Evolutionary conservation across 352 stramenopile species (phyloP), one percentile per base, ranked within the genome.

Genomic region (Phytophthora palmivora): DNA sequence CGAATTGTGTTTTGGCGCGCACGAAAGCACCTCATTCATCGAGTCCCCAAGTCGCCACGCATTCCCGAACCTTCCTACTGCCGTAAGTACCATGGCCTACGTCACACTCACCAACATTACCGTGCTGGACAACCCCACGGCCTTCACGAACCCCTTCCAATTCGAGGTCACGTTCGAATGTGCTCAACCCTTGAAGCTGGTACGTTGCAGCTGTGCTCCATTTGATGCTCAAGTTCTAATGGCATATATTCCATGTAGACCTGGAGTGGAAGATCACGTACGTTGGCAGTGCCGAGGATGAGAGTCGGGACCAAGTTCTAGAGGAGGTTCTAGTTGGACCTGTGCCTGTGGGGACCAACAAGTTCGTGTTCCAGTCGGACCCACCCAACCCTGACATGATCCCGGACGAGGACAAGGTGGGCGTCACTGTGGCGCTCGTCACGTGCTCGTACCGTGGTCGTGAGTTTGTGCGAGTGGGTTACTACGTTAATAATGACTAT

Each of bases 401-500:
- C 79, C 92, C 92, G 32, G 85, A 97, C 50, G 92, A 97, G 62
- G 97, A 99, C 84, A 91, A 99, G 41, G 82, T 99, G n/a, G 98
- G 98, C 41, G 97, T 99, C 7, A 99, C 98, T 0, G 97, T 99
- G 12, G 95, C 99, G 28, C 82, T 99, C 37, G 92, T 99, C 14
- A 99, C 97, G 6, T 99, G 97, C 82, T 97, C 86, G 36, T 99
- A 99, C 85, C 91, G 92, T 52, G 88, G 96, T 53, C 91, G 95
- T 22, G 96, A 99, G 70, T 99, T 99, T 69, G 93, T 99, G 21
- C 90, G 97, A 34, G 85, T 95, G 5, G 85, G 85, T 30, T 99
- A 99, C 82, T 99, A 99, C 78, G 97, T 99, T 21, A 99, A 99
- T 74, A 99, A 99, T 78, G 97, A 99, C 84, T 99, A 99, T 76